Evolutionary conservation across 768 basidiomycete species (phyloP).

Genomic region (Dentipellis sp.): DNA sequence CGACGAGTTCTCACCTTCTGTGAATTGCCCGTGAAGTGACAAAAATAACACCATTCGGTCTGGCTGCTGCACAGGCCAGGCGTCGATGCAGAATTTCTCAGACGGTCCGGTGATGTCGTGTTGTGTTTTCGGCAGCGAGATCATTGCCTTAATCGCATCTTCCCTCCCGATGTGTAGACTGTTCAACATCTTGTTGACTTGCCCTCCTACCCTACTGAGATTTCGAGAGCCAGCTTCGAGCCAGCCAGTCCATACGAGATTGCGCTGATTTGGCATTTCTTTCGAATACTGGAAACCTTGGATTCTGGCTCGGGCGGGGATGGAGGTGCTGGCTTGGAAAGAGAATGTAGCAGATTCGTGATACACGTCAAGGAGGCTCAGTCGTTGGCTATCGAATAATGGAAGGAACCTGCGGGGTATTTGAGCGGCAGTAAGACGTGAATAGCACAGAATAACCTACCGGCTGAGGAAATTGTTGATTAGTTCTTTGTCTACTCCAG

Average conservation of each 20-base stretch:
- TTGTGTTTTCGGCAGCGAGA: conserved; percentile 61
- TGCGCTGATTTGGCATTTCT: conserved; percentile 74
- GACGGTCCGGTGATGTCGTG: conserved; percentile 77
- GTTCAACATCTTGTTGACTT: conserved; percentile 50
- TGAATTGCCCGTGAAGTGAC: conserved; percentile 83
- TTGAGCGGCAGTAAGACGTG: not conserved
- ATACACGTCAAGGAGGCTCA: conserved; percentile 62
- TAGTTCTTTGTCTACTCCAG: conserved; percentile 58
- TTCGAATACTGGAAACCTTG: conserved; percentile 54
- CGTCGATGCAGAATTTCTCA: conserved; percentile 82
- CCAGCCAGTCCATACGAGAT: conserved; percentile 74
- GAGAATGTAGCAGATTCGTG: conserved; percentile 87
- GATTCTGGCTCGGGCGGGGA: conserved; percentile 70
- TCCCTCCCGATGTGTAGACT: conserved; percentile 70
- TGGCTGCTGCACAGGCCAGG: conserved; percentile 66
- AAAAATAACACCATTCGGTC: conserved; percentile 48
- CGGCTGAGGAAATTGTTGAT: conserved; percentile 73
- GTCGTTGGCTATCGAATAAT: conserved; percentile 70
- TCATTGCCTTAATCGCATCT: conserved; percentile 49
- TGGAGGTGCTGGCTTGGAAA: conserved; percentile 74
- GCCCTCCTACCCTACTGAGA: conserved; percentile 52
- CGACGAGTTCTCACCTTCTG: conserved; percentile 56
- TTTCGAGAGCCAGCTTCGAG: conserved; percentile 62
- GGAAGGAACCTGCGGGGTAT: conserved; percentile 64
- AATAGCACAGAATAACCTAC: conserved; percentile 30